Evolutionary conservation across 495 filamentous ascomycete species (phyloP).

Genomic region (Astrocystis sublimbata): DNA sequence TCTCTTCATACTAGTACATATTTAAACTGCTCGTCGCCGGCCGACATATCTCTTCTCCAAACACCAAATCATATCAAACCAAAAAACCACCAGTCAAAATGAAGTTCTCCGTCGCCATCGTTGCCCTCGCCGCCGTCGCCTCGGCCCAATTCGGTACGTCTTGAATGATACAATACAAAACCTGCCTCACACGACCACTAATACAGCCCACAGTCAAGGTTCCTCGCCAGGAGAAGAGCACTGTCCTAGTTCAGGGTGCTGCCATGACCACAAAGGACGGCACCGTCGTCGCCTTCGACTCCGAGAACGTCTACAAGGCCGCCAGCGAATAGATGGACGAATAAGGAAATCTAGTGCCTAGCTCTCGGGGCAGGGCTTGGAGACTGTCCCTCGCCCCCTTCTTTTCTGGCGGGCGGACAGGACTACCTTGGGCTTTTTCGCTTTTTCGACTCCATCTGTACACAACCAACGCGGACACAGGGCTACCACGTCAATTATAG

Average conservation of each 20-base stretch:
- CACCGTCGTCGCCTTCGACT: slow-evolving; percentile 43
- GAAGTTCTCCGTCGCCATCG: slow-evolving; percentile 51
- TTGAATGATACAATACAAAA: background rate
- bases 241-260: slow-evolving; percentile 32
- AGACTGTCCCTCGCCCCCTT: too few species aligned
- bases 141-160: slow-evolving; percentile 41
- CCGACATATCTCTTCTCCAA: slow-evolving; percentile 42
- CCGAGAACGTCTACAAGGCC: slow-evolving; percentile 38
- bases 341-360: background rate
- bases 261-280: slow-evolving; percentile 45
- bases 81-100: slow-evolving; percentile 46
- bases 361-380: background rate
- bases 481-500: too few species aligned
- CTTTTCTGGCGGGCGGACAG: too few species aligned
- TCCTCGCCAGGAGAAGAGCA: slow-evolving; percentile 28
- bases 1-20: slow-evolving; percentile 30
- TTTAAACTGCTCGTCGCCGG: slow-evolving; percentile 47
- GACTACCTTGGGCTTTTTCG: too few species aligned
- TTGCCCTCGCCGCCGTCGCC: slow-evolving; percentile 49
- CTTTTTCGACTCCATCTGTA: too few species aligned
- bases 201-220: slow-evolving; percentile 24
- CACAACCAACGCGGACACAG: too few species aligned
- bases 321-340: slow-evolving; percentile 22
- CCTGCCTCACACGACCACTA: background rate
- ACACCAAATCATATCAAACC: slow-evolving; percentile 14